phyloP scores from a whole-genome alignment of 352 stramenopile genomes.

The Phytophthora brassicae region DNA sequence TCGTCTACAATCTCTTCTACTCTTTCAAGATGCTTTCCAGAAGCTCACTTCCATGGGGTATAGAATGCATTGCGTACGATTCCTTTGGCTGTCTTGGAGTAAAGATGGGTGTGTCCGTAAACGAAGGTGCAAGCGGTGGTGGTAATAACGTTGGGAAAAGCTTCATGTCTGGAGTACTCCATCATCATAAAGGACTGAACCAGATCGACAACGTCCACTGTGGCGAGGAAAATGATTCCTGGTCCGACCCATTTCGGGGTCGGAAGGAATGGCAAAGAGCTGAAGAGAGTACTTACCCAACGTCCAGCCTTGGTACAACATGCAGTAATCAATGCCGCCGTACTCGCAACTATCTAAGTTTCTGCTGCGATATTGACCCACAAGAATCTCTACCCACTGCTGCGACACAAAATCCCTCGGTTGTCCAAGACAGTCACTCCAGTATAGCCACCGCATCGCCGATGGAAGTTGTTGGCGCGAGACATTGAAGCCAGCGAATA shows the following conservation, averaged over 20 bases:
- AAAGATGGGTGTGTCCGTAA: slow-evolving; percentile 11
- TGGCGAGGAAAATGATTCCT: slow-evolving; percentile 35
- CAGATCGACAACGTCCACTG: slow-evolving; percentile 29
- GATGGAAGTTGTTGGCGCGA: slow-evolving; percentile 39
- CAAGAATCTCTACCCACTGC: slow-evolving; percentile 34
- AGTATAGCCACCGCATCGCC: slow-evolving; percentile 51
- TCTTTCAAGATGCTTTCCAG: slow-evolving; percentile 28
- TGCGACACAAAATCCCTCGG: no score
- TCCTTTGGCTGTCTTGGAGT: slow-evolving; percentile 26
- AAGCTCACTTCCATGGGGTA: slow-evolving; percentile 27
- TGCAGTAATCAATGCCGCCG: slow-evolving; percentile 46
- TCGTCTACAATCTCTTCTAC: slow-evolving; percentile 59
- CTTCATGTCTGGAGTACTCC: slow-evolving; percentile 38
- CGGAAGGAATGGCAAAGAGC: slow-evolving; percentile 39
- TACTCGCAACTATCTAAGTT: slow-evolving; percentile 38
- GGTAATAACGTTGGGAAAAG: not conserved
- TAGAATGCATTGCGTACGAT: slow-evolving; percentile 42
- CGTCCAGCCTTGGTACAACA: slow-evolving; percentile 26
- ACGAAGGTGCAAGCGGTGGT: slow-evolving; percentile 7
- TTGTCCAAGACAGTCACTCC: slow-evolving; percentile 57
- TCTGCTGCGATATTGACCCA: slow-evolving; percentile 47
- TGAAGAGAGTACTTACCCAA: slow-evolving; percentile 42
- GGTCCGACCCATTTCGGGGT: slow-evolving; percentile 41
- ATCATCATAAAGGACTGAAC: slow-evolving; percentile 42
- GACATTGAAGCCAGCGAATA: slow-evolving; percentile 55